Evolutionary conservation across 2,329 filamentous ascomycete species (phyloP).

Genomic region (Periconia sp.): DNA sequence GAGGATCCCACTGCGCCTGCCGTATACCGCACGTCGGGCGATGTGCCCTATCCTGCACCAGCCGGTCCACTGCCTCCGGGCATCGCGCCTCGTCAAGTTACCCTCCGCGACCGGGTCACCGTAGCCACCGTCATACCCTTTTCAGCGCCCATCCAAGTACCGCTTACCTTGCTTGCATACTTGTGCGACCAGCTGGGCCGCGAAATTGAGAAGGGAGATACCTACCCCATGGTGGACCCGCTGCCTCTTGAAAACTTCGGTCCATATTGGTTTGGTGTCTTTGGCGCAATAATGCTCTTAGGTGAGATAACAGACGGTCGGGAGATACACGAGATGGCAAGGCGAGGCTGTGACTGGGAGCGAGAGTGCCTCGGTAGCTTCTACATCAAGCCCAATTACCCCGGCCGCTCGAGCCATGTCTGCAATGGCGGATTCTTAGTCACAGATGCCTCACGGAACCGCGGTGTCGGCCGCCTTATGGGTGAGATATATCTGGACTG

Average conservation of each 20-base stretch:
- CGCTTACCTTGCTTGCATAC: constrained; percentile 74
- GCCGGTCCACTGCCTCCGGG: constrained; percentile 69
- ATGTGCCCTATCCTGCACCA: constrained; percentile 67
- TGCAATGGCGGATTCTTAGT: constrained; percentile 69
- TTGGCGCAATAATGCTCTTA: constrained; percentile 85
- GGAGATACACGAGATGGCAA: constrained; percentile 55
- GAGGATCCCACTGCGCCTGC: constrained; percentile 76
- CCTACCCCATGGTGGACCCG: constrained; percentile 84
- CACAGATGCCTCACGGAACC: constrained; percentile 54
- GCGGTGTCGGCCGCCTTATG: constrained; percentile 59
- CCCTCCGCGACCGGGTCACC: constrained; percentile 81
- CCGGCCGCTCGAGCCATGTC: constrained; percentile 86
- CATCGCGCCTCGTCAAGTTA: constrained; percentile 78
- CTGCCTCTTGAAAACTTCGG: constrained; percentile 78
- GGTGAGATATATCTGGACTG: constrained; percentile 59
- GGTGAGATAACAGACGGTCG: constrained; percentile 68
- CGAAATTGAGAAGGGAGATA: constrained; percentile 91
- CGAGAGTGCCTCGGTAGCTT: constrained; percentile 86
- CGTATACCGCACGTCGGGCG: constrained; percentile 73
- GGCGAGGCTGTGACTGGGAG: constrained; percentile 69
- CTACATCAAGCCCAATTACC: constrained; percentile 94
- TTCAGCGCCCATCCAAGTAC: constrained; percentile 77
- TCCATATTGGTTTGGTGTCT: constrained; percentile 89
- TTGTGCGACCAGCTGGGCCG: constrained; percentile 84
- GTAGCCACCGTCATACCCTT: constrained; percentile 85